Conservation (phyloP, 129 eudicot species). For the Flaveria linearis region DNA sequence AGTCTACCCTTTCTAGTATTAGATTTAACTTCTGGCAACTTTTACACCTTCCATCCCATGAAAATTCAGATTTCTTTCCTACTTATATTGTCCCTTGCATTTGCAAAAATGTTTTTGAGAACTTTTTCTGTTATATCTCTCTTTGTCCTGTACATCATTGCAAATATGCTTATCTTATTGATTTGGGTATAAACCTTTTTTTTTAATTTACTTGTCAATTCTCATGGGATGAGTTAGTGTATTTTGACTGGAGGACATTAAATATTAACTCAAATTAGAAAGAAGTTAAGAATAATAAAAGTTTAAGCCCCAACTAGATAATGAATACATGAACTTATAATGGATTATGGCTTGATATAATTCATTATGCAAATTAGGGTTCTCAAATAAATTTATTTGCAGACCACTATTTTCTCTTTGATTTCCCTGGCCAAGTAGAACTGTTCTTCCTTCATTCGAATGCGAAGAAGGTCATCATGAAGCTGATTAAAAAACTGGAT, state of each 20-base stretch:
- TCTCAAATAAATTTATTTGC: constrained; percentile 28
- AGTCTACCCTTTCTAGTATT: not conserved
- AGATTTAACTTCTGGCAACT: not conserved
- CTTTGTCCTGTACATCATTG: not conserved
- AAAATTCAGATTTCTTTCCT: not conserved
- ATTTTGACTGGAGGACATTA: not conserved
- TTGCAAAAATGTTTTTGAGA: not conserved
- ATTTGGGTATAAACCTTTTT: not conserved
- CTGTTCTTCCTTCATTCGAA: constrained; percentile 87
- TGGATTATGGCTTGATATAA: not conserved
- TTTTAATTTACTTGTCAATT: not conserved
- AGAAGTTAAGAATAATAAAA: not conserved
- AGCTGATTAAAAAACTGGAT: constrained; percentile 72
- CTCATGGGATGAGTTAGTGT: not conserved
- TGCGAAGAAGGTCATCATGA: constrained; percentile 76
- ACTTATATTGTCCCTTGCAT: not conserved
- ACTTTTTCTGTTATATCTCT: not conserved
- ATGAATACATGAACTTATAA: constrained; percentile 6
- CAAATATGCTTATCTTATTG: not conserved
- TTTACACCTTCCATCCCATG: too few species aligned
- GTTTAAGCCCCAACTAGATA: not conserved
- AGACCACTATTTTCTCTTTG: constrained; percentile 95
- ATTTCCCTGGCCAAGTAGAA: constrained; percentile 97
- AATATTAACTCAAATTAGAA: not conserved
- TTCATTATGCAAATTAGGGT: constrained; percentile 6